Conservation (phyloP, 139 green algal genomes). For the Mychonastes homosphaera region DNA sequence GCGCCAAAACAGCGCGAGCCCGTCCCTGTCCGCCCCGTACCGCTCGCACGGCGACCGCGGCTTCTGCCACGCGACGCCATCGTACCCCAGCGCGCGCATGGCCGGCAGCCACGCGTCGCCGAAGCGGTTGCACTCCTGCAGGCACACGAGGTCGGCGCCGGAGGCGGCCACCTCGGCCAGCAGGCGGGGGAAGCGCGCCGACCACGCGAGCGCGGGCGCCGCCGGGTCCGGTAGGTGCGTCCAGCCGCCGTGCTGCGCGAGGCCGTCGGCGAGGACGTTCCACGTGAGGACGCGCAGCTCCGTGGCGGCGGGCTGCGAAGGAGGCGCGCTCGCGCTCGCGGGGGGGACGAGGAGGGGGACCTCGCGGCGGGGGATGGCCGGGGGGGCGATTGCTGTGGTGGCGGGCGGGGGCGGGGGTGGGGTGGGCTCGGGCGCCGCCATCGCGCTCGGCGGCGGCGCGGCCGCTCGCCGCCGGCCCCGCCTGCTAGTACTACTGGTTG, state of each 20-base stretch:
- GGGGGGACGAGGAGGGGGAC: too few species aligned
- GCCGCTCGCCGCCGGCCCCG: too few species aligned
- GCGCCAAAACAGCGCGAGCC: constrained; percentile 43
- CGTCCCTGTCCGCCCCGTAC: constrained; percentile 33
- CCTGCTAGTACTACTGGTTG: too few species aligned
- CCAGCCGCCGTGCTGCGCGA: constrained; percentile 53
- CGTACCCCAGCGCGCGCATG: constrained; percentile 24
- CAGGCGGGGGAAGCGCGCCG: constrained; percentile 29
- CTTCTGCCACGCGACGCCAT: constrained; percentile 34
- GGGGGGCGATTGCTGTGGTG: too few species aligned
- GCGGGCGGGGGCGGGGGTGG: too few species aligned
- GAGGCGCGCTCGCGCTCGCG: too few species aligned
- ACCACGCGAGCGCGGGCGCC: constrained; percentile 29
- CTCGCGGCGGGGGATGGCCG: too few species aligned
- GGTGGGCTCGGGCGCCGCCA: too few species aligned
- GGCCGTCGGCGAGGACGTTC: constrained; percentile 58
- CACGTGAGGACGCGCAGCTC: constrained; percentile 45
- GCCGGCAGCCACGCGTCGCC: constrained; percentile 24
- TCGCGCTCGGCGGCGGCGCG: too few species aligned
- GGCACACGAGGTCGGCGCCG: constrained; percentile 42
- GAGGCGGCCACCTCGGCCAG: constrained; percentile 37
- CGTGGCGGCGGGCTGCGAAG: too few species aligned
- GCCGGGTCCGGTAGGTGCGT: constrained; percentile 10
- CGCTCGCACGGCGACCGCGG: constrained; percentile 24
- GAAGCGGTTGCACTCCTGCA: constrained; percentile 52